These are phyloP conservation scores for Hippophae gyantsensis DNA, from an alignment of 306 rosid genomes.

Conservation along the genomic window DNA sequence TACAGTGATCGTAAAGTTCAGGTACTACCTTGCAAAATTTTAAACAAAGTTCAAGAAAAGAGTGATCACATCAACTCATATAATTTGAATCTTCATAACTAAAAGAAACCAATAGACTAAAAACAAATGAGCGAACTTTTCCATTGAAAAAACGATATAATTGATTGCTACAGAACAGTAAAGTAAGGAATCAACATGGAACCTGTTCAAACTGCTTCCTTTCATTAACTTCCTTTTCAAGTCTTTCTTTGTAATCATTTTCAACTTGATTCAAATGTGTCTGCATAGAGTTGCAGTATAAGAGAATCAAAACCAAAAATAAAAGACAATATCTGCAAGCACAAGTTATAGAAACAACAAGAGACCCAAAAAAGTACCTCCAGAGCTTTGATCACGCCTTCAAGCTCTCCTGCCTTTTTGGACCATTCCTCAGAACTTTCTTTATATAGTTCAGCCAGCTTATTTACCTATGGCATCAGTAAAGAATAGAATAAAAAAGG, in stretches of 20 bases:
- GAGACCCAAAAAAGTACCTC: slow-evolving; percentile 43
- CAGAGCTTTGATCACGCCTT: slow-evolving; percentile 79
- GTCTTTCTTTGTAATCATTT: slow-evolving; percentile 59
- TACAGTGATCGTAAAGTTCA: too few relatives aligned
- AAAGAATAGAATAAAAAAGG: background rate
- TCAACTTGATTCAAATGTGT: slow-evolving; percentile 65
- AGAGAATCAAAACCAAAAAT: slow-evolving; percentile 5
- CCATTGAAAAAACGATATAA: background rate
- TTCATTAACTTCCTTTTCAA: slow-evolving; percentile 54
- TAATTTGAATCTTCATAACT: too few relatives aligned
- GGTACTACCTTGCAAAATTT: too few relatives aligned
- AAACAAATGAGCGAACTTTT: background rate
- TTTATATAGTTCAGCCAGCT: slow-evolving; percentile 74
- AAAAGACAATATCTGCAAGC: background rate
- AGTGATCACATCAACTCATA: too few relatives aligned
- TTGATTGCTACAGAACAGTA: background rate
- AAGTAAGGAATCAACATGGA: background rate
- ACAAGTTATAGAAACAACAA: slow-evolving; percentile 8
- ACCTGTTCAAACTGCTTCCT: slow-evolving; percentile 71
- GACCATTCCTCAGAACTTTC: slow-evolving; percentile 89
- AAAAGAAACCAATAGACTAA: too few relatives aligned
- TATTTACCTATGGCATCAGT: slow-evolving; percentile 46
- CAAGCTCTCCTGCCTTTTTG: slow-evolving; percentile 81
- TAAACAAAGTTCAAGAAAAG: too few relatives aligned
- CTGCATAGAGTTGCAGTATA: slow-evolving; percentile 32